A percentile compares a stretch with the other conserved stretches of the same genome.
Conservation (phyloP, 2,329 filamentous ascomycete species). For the Penicillium sp. region DNA sequence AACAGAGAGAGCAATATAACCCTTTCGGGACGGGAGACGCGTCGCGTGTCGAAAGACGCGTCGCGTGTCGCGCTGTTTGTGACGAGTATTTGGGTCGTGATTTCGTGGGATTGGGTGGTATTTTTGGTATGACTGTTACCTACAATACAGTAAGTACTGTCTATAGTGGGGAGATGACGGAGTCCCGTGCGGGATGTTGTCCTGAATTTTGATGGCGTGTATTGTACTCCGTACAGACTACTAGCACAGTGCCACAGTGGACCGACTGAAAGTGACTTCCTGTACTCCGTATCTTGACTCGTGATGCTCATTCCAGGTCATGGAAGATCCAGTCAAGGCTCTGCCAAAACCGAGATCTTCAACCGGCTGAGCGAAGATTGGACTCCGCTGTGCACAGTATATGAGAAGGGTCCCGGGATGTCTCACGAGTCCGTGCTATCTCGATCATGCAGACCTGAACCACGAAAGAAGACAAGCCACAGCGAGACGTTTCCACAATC, state of each 20-base stretch:
- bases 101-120: no score
- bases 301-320: no score
- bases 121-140: no score
- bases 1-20: slow-evolving; percentile 3
- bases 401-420: no score
- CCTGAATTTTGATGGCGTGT: neutral
- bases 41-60: slow-evolving; percentile 4
- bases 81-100: neutral
- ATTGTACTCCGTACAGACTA: no score
- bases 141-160: neutral
- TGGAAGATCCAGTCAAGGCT: no score
- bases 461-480: neutral
- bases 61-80: slow-evolving; percentile 1
- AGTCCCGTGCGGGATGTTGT: neutral
- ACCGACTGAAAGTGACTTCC: no score
- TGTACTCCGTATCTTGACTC: no score
- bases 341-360: no score
- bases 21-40: slow-evolving; percentile 2
- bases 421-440: neutral
- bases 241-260: no score
- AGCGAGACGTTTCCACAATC: neutral
- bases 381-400: no score
- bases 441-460: neutral
- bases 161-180: neutral
- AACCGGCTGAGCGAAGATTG: no score